A percentile compares a stretch with the other conserved stretches of the same genome.
Evolutionary conservation across 2,329 filamentous ascomycete genomes (phyloP).

Genomic region (Thielaviopsis populi): DNA sequence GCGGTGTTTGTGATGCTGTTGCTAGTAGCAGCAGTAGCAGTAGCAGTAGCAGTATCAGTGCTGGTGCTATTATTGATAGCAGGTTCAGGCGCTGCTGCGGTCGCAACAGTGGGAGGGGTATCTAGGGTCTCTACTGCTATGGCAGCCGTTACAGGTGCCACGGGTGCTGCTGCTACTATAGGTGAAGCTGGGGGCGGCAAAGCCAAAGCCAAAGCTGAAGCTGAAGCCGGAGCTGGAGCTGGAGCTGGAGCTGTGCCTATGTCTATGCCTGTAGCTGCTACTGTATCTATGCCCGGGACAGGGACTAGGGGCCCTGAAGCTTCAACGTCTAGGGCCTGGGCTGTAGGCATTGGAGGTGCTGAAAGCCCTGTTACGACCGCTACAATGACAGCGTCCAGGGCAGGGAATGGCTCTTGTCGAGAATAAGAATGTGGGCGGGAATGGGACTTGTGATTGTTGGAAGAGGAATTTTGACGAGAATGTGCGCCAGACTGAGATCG

Average conservation of each 20-base stretch:
- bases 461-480: conserved; percentile 14
- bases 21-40: neutral
- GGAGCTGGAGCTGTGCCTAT: neutral
- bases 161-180: neutral
- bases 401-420: conserved; percentile 10
- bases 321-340: neutral
- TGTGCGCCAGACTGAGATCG: conserved; percentile 7
- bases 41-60: no score
- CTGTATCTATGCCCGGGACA: neutral
- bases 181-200: neutral
- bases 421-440: conserved; percentile 12
- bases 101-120: neutral
- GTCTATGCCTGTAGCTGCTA: neutral
- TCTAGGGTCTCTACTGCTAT: neutral
- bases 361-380: neutral
- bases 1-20: neutral
- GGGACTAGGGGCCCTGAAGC: neutral
- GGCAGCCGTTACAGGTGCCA: neutral
- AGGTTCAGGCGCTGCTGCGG: neutral
- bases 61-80: neutral
- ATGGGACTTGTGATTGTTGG: conserved; percentile 1
- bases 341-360: neutral
- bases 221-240: neutral
- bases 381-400: conserved; percentile 5
- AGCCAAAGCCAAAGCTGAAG: neutral